Percentiles rank a stretch among this genome's conserved stretches.
phyloP scores from a whole-genome alignment of 148 eudicot genomes.

The Nepenthes mirabilis region DNA sequence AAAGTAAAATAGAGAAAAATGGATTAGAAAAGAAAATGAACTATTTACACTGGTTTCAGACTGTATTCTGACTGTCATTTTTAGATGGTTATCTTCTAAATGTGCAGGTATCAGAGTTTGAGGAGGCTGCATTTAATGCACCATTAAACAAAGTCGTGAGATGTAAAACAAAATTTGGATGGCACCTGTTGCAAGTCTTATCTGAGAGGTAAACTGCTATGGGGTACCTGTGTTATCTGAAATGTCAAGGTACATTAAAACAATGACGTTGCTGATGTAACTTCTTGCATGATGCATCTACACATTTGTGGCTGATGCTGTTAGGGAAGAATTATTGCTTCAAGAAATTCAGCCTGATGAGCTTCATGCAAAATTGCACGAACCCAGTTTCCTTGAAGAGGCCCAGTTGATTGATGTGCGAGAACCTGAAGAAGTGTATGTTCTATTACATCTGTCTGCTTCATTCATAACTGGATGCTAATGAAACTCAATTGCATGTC shows the following conservation, averaged over 20 bases:
- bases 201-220: conserved; percentile 51
- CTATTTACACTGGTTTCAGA: not conserved
- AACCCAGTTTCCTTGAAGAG: conserved; percentile 52
- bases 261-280: conserved; percentile 6
- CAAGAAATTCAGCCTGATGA: conserved; percentile 65
- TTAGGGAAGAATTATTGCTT: conserved; percentile 57
- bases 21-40: no score
- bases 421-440: conserved; percentile 96
- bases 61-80: not conserved
- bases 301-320: not conserved
- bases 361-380: conserved; percentile 57
- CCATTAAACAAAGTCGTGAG: conserved; percentile 56
- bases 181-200: conserved; percentile 91
- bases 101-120: conserved; percentile 80
- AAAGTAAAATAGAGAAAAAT: no score
- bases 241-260: not conserved
- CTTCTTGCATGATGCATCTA: not conserved
- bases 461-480: not conserved
- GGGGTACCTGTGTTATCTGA: not conserved
- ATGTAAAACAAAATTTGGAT: conserved; percentile 87
- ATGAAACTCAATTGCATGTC: not conserved
- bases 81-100: not conserved
- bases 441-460: not conserved
- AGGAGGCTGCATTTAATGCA: conserved; percentile 91
- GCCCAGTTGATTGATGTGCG: conserved; percentile 90